Evolutionary conservation across 192 early-diverging fungal genomes (phyloP), one percentile per base, ranked within the genome.

Genomic region (Polychytrium aggregatum): DNA sequence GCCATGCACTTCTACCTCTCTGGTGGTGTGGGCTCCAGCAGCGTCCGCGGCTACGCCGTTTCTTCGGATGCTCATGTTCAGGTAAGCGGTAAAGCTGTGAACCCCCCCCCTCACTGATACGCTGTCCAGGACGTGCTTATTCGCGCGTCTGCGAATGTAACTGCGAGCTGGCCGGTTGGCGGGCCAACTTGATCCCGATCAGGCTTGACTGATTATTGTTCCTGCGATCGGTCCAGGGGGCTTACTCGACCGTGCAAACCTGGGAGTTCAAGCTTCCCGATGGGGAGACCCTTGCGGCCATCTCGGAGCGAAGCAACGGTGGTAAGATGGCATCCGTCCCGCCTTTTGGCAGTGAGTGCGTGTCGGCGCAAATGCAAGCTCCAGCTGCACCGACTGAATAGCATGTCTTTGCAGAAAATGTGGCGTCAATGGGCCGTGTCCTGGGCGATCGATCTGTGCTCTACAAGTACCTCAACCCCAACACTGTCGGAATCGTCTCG

Each of bases 381-480:
- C n/a, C n/a, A n/a, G n/a, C n/a, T n/a, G n/a, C n/a, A n/a, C n/a
- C n/a, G n/a, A n/a, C n/a, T n/a, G n/a, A n/a, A n/a, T n/a, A n/a
- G n/a, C n/a, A n/a, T n/a, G n/a, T n/a, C n/a, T n/a, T 51, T 53
- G 40, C 38, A 56, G 70, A 88, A 41, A 68, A 76, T 37, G 72
- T 94, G 7, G 88, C 96, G 5, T 89, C 90, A 18, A 50, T 94
- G 22, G 96, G 96, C 17, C 80, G 90, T 14, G 90, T 96, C 5
- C 77, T 96, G 11, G 96, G 92, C 43, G 81, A 97, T 60, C 87
- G 96, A 26, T 81, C 78, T 31, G 96, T 99, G 4, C 77, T 90
- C n/a, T 99, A 94, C 83, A 99, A 99, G 64, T 99, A 97, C 67
- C 72, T 97, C 50, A 97, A 92, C 66, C 94, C 96, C 38, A 87